A percentile compares a stretch with the other conserved stretches of the same genome.
These are phyloP conservation scores for Linderina pennispora DNA, from an alignment of 192 early-diverging fungal genomes.

Conservation along the genomic window DNA sequence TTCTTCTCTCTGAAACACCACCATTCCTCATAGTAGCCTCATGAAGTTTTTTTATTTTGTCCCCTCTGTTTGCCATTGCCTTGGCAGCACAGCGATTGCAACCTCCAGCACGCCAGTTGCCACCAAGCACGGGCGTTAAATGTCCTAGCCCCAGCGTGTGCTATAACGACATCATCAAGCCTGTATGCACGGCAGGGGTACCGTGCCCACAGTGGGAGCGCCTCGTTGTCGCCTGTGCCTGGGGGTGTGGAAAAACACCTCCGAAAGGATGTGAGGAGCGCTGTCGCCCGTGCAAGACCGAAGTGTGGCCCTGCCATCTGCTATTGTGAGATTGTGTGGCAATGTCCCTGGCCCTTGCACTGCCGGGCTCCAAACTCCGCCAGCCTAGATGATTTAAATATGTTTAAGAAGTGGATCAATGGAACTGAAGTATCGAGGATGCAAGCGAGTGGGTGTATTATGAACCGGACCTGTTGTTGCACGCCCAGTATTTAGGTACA, in stretches of 20 bases:
- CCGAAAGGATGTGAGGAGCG: conserved; percentile 12
- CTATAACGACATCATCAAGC: conserved; percentile 10
- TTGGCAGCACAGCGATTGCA: too few relatives aligned
- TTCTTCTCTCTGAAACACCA: too few relatives aligned
- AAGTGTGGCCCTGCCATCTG: conserved; percentile 12
- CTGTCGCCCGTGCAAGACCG: conserved; percentile 28
- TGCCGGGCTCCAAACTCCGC: background rate
- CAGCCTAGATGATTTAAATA: too few relatives aligned
- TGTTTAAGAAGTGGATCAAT: too few relatives aligned
- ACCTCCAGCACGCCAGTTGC: too few relatives aligned
- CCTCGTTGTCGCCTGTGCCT: conserved; percentile 14
- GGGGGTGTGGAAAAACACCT: conserved; percentile 6
- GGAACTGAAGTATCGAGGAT: too few relatives aligned
- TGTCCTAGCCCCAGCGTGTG: conserved; percentile 19
- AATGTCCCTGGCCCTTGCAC: conserved; percentile 14
- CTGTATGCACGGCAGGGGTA: conserved; percentile 8
- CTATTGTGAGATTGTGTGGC: conserved; percentile 31
- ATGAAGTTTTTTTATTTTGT: too few relatives aligned
- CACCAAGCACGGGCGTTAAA: background rate
- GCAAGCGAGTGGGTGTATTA: too few relatives aligned
- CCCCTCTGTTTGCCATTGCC: too few relatives aligned
- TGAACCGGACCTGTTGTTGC: background rate
- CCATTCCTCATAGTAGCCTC: too few relatives aligned
- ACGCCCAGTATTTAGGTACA: too few relatives aligned
- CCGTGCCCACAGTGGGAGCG: conserved; percentile 5